Evolutionary conservation across 2,329 filamentous ascomycete genomes (phyloP), one percentile per base, ranked within the genome.

Genomic region (Monosporascus sp.): DNA sequence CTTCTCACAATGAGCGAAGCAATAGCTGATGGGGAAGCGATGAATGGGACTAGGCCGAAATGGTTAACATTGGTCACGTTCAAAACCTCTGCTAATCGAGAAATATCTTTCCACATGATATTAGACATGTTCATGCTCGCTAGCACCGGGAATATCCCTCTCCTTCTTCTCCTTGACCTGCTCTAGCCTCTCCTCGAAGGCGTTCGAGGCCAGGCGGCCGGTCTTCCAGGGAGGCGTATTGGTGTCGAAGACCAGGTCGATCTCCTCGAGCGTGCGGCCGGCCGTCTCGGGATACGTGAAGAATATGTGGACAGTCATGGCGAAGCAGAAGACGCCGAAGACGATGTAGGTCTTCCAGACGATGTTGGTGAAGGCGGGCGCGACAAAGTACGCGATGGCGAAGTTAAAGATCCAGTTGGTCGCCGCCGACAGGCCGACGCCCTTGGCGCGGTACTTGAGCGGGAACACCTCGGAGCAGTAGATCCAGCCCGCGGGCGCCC

Each of bases 221-320:
- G 41, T 52, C 19, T 22, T 34, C 56, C 56, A 58, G 14, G 56
- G 51, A 2, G 56, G 51, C 24, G 49, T 77, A 16, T 69, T 56
- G n/a, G 70, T 73, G 3, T 75, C 73, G 61, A 81, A 81, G 41
- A 81, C 67, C 1, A 71, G 67, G 37, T 79, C 73, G 41, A 80
- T 79, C 3, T 75, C 77, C 57, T 81, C 78, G 4, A 81, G 68
- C 5, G 76, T 77, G n/a, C 77, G 70, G 48, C 70, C 68, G 2
- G 71, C 64, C 1, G 71, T 74, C 54, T 76, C 73, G 2, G 73
- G 74, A 49, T 74, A 76, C 54, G 40, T 38, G 49, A 59, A 51
- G 50, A 59, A 59, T 27, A 59, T 54, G 43, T 59, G 57, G 24
- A 49, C 19, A 7, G 48, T 52, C 55, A 57, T 57, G 47, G 50